A percentile compares a stretch with the other conserved stretches of the same genome.
Conservation (phyloP, 192 early-diverging fungal genomes). For the Entomortierella lignicola region DNA sequence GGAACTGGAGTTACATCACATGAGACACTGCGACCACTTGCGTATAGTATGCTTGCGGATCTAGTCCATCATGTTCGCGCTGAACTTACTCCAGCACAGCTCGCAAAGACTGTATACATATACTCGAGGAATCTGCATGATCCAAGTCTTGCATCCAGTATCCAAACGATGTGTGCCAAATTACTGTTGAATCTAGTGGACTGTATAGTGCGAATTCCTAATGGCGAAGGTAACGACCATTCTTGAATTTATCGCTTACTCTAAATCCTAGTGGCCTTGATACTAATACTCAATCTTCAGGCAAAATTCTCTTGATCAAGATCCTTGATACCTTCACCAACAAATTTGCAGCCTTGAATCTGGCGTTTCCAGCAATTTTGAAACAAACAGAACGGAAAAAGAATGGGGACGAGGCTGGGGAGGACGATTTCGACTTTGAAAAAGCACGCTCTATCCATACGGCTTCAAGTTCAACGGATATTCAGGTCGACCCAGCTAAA, state of each 20-base stretch:
- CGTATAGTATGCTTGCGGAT: conserved; percentile 96
- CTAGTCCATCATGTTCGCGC: conserved; percentile 94
- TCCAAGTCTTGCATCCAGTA: conserved; percentile 85
- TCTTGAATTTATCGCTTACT: not conserved
- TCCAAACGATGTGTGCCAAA: conserved; percentile 98
- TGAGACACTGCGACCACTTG: conserved; percentile 91
- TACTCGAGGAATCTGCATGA: conserved; percentile 96
- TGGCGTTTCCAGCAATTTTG: conserved; percentile 69
- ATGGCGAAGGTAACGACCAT: conserved; percentile 57
- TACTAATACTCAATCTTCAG: conserved; percentile 19
- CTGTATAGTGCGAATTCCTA: conserved; percentile 77
- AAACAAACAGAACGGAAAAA: conserved; percentile 69
- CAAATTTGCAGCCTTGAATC: conserved; percentile 79
- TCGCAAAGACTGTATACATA: conserved; percentile 87
- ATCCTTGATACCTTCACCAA: conserved; percentile 88
- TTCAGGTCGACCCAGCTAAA: conserved; percentile 76
- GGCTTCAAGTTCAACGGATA: conserved; percentile 51
- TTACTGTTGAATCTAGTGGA: conserved; percentile 93
- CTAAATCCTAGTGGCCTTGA: not conserved
- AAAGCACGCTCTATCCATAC: conserved; percentile 66
- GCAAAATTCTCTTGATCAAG: conserved; percentile 77
- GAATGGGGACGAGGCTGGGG: conserved; percentile 21
- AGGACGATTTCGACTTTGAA: conserved; percentile 71
- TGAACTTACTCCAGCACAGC: conserved; percentile 83
- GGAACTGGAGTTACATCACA: conserved; percentile 93